Base-by-base conservation (phyloP, 116 monocot genomes). In the Cymodocea nodosa region DNA sequence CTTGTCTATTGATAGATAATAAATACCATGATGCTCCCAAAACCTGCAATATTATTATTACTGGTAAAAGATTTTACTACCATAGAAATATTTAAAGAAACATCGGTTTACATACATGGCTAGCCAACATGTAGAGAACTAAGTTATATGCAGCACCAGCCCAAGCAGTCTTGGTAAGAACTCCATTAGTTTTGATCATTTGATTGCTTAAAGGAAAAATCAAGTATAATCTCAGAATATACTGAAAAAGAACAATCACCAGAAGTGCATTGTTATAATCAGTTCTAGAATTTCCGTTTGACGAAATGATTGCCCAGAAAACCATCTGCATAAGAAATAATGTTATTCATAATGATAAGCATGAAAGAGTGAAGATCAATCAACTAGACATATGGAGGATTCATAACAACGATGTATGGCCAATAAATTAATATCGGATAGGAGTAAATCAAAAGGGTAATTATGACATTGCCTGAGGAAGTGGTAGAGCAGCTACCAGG, bases 91-190 rank as follows among this genome's bases (percentile, higher is more conserved):
- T 18, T 37, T 52, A 4, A 35, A 68, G 35, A 50, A 16, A 34
- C 23, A 52, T 51, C 30, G 5, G 12, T 35, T 16, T 49, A 69
- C 83, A 35, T 85, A 90, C 90, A 87, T 95, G 90, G 74, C 87
- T 90, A 35, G 85, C 90, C 48, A 87, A 76, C 85, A 90, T 78
- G 76, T 90, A 95, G 23, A 95, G 90, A 4, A 87, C 64, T 40
- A 90, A 73, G 75, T 90, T 95, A 68, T 95, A 95, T 39, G 80
- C 92, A 68, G 98, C 92, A 48, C 92, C 98, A n/a, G 78, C 86
- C 88, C 88, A 98, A 56, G 88, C 98, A 44, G 98, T 98, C 65
- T 88, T 98, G 30, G 84, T 84, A 51, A 91, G 86, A 54, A 92
- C 84, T 18, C 98, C 98, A 35, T 78, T 76, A 56, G 92, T 73